A percentile compares a stretch with the other conserved stretches of the same genome.
Evolutionary conservation across 768 basidiomycete species (phyloP).

Genomic region (Suillus subluteus): DNA sequence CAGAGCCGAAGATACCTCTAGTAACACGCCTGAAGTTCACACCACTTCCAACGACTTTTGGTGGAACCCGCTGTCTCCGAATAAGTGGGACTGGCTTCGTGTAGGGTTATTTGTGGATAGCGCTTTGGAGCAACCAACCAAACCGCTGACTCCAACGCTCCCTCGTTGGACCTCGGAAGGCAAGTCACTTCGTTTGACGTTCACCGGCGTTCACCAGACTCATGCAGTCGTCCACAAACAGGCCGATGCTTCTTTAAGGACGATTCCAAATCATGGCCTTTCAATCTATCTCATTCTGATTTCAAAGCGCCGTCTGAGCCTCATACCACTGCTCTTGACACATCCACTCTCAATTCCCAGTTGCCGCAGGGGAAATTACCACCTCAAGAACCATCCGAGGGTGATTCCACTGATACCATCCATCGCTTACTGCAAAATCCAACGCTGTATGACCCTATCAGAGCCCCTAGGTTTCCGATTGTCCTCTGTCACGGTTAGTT

Average conservation of each 20-base stretch:
- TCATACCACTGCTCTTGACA: neutral
- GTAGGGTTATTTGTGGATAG: conserved; percentile 5
- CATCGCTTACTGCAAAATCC: conserved; percentile 79
- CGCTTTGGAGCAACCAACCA: neutral
- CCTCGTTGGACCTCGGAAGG: neutral
- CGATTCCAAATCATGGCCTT: neutral
- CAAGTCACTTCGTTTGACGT: neutral
- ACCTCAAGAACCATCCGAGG: conserved; percentile 21
- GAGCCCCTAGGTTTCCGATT: conserved; percentile 85
- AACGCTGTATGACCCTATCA: conserved; percentile 73
- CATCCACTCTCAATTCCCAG: neutral
- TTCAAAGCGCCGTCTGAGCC: neutral
- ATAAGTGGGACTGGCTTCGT: conserved; percentile 12
- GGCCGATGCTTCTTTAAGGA: neutral
- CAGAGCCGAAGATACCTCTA: conserved; percentile 8
- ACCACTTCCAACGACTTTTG: neutral
- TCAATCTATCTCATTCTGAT: neutral
- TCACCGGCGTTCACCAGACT: neutral
- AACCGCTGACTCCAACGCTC: neutral
- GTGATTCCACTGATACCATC: conserved; percentile 47
- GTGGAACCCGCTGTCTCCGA: conserved; percentile 4
- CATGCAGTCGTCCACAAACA: neutral
- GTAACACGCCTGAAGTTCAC: neutral
- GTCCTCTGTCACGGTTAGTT: conserved; percentile 92
- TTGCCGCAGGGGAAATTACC: neutral